phyloP scores from a whole-genome alignment of 495 filamentous ascomycete genomes.

The Viridothelium virens region DNA sequence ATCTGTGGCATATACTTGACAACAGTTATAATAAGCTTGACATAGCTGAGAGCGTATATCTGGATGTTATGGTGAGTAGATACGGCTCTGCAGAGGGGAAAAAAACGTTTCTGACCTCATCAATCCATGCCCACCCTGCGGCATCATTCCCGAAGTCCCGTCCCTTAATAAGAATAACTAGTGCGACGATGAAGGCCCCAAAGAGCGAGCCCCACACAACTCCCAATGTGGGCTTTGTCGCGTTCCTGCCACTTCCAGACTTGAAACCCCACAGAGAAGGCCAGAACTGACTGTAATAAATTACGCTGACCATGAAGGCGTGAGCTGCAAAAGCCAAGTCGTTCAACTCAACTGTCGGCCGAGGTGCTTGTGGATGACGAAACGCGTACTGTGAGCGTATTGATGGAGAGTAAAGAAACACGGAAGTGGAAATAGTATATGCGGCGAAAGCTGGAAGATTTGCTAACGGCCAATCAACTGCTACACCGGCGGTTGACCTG shows the following conservation, averaged over 20 bases:
- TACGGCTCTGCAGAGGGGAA: background rate
- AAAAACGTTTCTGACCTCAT: slow-evolving; percentile 47
- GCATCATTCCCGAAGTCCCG: slow-evolving; percentile 49
- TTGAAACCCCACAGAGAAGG: slow-evolving; percentile 68
- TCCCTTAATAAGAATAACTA: slow-evolving; percentile 47
- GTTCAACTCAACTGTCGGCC: slow-evolving; percentile 80
- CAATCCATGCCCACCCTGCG: slow-evolving; percentile 63
- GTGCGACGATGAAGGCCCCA: slow-evolving; percentile 45
- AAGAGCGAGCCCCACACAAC: slow-evolving; percentile 58
- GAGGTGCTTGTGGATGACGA: slow-evolving; percentile 61
- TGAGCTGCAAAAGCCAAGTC: slow-evolving; percentile 82
- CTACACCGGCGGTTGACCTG: slow-evolving; percentile 68
- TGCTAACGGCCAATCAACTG: slow-evolving; percentile 76
- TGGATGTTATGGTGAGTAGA: slow-evolving; percentile 25
- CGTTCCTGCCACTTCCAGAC: slow-evolving; percentile 44
- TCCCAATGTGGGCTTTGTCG: slow-evolving; percentile 58
- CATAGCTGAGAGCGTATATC: slow-evolving; percentile 74
- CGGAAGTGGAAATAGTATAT: slow-evolving; percentile 64
- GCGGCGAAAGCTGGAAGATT: slow-evolving; percentile 76
- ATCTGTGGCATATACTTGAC: slow-evolving; percentile 91
- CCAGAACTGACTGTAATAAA: slow-evolving; percentile 67
- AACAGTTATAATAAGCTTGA: slow-evolving; percentile 81
- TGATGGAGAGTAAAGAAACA: slow-evolving; percentile 68
- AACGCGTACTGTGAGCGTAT: slow-evolving; percentile 77
- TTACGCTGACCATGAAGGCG: slow-evolving; percentile 57